Evolutionary conservation across 306 rosid genomes (phyloP).

Genomic region (Sicyos baderoa): DNA sequence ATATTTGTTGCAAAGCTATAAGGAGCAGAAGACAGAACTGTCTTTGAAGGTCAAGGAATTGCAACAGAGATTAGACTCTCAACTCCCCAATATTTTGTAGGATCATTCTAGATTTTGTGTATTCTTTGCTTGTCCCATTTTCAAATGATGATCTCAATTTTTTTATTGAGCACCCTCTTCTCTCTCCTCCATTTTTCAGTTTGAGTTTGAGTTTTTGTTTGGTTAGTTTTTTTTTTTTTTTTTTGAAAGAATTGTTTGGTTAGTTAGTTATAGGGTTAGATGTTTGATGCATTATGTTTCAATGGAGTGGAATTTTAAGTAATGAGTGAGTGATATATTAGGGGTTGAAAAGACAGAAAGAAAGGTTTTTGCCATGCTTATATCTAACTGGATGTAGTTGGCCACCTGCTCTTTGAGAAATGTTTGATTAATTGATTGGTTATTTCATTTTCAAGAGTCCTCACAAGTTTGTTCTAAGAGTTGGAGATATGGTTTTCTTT

Average conservation of each 20-base stretch:
- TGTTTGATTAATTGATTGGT: constrained; percentile 4
- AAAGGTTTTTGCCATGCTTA: background rate
- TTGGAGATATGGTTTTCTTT: background rate
- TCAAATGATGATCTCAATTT: constrained; percentile 26
- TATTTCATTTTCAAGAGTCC: background rate
- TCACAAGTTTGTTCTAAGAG: background rate
- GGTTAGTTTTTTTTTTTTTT: background rate
- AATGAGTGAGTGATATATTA: constrained; percentile 1
- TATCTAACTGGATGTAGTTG: constrained; percentile 4
- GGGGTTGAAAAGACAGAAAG: constrained; percentile 18
- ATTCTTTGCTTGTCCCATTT: constrained; percentile 34
- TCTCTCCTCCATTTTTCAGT: constrained; percentile 33
- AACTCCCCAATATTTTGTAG: constrained; percentile 90
- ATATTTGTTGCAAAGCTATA: constrained; percentile 74
- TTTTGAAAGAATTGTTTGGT: background rate
- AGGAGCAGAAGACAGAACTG: constrained; percentile 80
- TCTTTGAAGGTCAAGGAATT: constrained; percentile 62
- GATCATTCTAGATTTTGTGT: constrained; percentile 41
- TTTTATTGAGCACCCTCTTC: constrained; percentile 22
- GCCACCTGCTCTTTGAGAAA: background rate
- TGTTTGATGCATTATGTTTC: constrained; percentile 29
- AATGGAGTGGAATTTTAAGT: background rate
- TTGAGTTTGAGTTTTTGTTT: background rate
- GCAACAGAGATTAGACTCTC: constrained; percentile 85
- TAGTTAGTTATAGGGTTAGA: constrained; percentile 20